Conservation (phyloP, 1,284 basidiomycete genomes). For the Ganoderma leucocontextum region DNA sequence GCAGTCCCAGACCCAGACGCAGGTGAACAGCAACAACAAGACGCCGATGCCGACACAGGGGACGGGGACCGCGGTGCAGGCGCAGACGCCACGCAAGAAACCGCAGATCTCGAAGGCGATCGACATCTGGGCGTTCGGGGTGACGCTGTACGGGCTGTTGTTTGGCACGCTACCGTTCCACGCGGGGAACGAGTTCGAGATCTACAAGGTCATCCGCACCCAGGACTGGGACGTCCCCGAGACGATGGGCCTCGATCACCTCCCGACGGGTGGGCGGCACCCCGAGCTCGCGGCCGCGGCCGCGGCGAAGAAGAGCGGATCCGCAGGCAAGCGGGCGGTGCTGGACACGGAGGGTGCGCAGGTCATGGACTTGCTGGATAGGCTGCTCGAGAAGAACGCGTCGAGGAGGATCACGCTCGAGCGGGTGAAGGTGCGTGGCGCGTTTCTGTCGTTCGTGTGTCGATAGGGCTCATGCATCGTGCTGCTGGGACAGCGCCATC, state of each 20-base stretch:
- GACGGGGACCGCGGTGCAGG: slow-evolving; percentile 25
- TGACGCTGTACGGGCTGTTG: slow-evolving; percentile 94
- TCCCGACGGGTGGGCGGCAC: slow-evolving; percentile 70
- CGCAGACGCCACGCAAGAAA: slow-evolving; percentile 46
- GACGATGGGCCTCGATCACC: slow-evolving; percentile 78
- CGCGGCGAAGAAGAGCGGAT: slow-evolving; percentile 53
- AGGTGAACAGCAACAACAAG: slow-evolving; percentile 2
- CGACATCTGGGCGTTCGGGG: slow-evolving; percentile 99
- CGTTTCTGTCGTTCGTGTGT: background rate
- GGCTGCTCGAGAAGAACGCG: slow-evolving; percentile 87
- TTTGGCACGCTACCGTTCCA: slow-evolving; percentile 85
- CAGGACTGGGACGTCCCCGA: slow-evolving; percentile 79
- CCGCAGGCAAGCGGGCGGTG: background rate
- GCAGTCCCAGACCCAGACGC: slow-evolving; percentile 32
- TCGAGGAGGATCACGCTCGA: slow-evolving; percentile 82
- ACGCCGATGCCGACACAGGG: background rate
- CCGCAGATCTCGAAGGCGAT: slow-evolving; percentile 92
- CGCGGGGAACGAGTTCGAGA: slow-evolving; percentile 77
- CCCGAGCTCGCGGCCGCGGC: slow-evolving; percentile 27
- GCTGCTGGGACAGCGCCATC: slow-evolving; percentile 54
- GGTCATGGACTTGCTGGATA: slow-evolving; percentile 78
- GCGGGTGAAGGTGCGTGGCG: slow-evolving; percentile 79
- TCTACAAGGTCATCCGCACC: slow-evolving; percentile 88
- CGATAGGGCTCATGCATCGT: slow-evolving; percentile 13
- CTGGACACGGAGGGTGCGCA: slow-evolving; percentile 60